Evolutionary conservation across 495 filamentous ascomycete species (phyloP).

Genomic region (Penicillium angulare): DNA sequence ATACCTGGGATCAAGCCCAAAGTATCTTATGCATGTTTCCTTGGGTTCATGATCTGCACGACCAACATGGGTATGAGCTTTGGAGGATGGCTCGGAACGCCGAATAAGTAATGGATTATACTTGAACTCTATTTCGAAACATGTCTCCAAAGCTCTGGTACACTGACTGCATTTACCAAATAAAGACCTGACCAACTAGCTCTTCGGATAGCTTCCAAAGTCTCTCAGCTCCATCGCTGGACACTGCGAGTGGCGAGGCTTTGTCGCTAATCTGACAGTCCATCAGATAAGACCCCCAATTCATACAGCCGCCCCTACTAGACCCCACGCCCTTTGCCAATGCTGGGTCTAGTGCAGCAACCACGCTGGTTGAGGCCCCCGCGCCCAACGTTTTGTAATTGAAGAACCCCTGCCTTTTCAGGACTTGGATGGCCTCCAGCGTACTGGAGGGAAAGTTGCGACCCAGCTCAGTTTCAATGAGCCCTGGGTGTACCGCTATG

Average conservation of each 20-base stretch:
- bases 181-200: conserved; percentile 48
- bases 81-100: no score
- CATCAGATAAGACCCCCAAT: conserved; percentile 38
- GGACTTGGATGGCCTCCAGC: conserved; percentile 14
- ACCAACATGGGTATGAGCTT: conserved; percentile 12
- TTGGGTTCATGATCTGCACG: conserved; percentile 24
- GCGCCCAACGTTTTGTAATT: conserved; percentile 26
- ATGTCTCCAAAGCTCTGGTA: no score
- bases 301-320: conserved; percentile 25
- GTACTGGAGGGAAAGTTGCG: conserved; percentile 11
- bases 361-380: conserved; percentile 41
- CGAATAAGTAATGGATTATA: no score
- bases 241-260: conserved; percentile 20
- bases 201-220: conserved; percentile 50
- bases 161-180: conserved; percentile 19
- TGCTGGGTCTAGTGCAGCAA: conserved; percentile 46
- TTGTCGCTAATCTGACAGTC: conserved; percentile 40
- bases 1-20: conserved; percentile 13
- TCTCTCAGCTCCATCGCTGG: conserved; percentile 43
- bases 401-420: conserved; percentile 17
- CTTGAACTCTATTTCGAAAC: no score
- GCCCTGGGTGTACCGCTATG: conserved; percentile 37
- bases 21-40: conserved; percentile 14
- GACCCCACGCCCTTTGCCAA: conserved; percentile 20
- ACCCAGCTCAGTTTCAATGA: conserved; percentile 32